Evolutionary conservation across 2,329 filamentous ascomycete genomes (phyloP), one percentile per base, ranked within the genome.

Genomic region (Microsporum audouinii): DNA sequence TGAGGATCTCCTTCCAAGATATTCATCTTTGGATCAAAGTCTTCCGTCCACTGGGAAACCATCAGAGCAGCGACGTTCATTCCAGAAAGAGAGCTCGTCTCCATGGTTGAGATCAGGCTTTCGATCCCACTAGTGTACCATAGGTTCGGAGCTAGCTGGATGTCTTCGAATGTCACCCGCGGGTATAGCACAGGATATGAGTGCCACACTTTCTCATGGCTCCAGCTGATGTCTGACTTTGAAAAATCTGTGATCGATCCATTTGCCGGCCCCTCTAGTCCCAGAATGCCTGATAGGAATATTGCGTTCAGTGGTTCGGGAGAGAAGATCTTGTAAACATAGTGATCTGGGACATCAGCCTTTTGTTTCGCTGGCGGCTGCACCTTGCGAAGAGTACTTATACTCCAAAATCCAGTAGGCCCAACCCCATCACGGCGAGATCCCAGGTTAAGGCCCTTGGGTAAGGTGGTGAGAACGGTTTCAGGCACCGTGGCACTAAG

Each of bases 91-190:
- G 89, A 88, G 71, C 86, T 96, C 5, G 94, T 96, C 78, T 99
- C 94, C 94, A 99, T 97, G 0, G 91, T 96, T 7, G 88, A 94
- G 66, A 97, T 95, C 71, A 99, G 96, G 66, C 87, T 87, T 75
- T 97, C 92, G 49, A 97, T 95, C 0, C 81, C 82, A 59, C 79
- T 78, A 3, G 83, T 85, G 67, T 86, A 86, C 80, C 81, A 79
- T 10, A 79, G 45, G 57, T 70, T 65, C 2, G 70, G 69, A 4
- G 72, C 85, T 2, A 96, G 71, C 64, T 86, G 77, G 2, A 87
- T 83, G 63, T 94, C 87, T 66, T 96, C 90, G 72, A 97, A 99
- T 0, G 88, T 91, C 0, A 91, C 85, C 0, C 91, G 82, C 0
- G 92, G 92, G n/a, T 85, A 83, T 67, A 90, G 84, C 64, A 89